A percentile compares a stretch with the other conserved stretches of the same genome.
Conservation (phyloP, 1,284 basidiomycete species). For the Irpex lacteus region DNA sequence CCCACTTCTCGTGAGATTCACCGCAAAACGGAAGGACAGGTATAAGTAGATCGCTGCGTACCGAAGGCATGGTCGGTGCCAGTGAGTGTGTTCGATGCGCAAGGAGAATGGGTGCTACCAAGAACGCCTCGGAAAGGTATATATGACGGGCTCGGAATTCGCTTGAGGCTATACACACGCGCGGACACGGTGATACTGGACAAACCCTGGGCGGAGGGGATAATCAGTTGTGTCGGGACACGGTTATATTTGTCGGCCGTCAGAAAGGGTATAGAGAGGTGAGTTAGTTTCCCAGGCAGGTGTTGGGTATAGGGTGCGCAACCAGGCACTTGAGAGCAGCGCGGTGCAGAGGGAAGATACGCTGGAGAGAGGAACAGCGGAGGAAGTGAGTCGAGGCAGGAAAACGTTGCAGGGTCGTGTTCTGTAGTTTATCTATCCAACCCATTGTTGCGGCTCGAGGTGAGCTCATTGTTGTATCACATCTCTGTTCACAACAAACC, state of each 20-base stretch:
- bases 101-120: not conserved
- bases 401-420: slow-evolving; percentile 3
- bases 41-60: not conserved
- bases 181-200: too few relatives aligned
- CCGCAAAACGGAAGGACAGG: too few relatives aligned
- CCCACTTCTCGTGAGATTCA: not conserved
- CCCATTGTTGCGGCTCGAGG: not conserved
- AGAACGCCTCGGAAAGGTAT: not conserved
- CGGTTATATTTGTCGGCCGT: not conserved
- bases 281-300: not conserved
- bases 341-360: not conserved
- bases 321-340: not conserved
- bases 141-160: not conserved
- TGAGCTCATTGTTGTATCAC: not conserved
- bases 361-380: not conserved
- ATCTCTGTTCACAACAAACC: not conserved
- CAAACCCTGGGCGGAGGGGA: slow-evolving; percentile 1
- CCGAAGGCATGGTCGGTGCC: not conserved
- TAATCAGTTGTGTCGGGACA: not conserved
- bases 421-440: not conserved
- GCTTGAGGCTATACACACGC: not conserved
- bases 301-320: not conserved
- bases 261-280: not conserved
- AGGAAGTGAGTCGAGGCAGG: not conserved
- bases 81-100: not conserved